These are phyloP conservation scores for Ceratobasidium theobromae DNA, from an alignment of 1,284 basidiomycete species.

Conservation along the genomic window DNA sequence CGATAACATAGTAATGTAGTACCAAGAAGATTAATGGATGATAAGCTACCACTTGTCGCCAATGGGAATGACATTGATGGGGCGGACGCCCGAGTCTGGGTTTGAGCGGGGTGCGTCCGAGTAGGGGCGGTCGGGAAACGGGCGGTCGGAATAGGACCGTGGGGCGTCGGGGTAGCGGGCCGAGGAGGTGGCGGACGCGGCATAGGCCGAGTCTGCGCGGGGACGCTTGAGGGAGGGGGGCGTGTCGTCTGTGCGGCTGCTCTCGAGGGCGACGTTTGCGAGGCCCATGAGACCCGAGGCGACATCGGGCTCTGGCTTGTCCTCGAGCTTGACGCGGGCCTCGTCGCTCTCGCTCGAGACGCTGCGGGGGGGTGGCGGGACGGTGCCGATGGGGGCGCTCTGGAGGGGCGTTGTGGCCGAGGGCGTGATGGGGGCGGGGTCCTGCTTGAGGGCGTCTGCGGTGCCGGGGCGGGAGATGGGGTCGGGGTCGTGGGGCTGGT, in stretches of 20 bases:
- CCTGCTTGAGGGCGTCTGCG: neutral
- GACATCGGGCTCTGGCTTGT: neutral
- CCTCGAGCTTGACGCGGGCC: neutral
- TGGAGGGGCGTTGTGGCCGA: neutral
- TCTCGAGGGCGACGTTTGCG: constrained; percentile 24
- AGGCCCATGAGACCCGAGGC: constrained; percentile 17
- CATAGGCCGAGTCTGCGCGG: constrained; percentile 8
- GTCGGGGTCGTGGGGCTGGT: neutral
- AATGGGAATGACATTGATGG: constrained; percentile 22
- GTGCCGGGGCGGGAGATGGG: neutral
- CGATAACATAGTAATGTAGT: neutral
- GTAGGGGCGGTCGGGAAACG: neutral
- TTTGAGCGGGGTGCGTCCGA: neutral
- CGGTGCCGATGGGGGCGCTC: neutral
- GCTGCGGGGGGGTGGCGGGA: constrained; percentile 6
- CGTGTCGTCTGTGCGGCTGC: neutral
- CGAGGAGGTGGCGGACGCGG: neutral
- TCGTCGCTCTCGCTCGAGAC: neutral
- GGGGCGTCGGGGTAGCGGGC: neutral
- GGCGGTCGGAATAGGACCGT: neutral
- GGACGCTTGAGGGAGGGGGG: constrained; percentile 6
- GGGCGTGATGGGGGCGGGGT: neutral
- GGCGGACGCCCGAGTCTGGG: neutral
- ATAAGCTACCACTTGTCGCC: neutral
- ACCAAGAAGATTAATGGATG: neutral